Percentiles rank a stretch among this genome's conserved stretches.
Evolutionary conservation across 1,284 basidiomycete genomes (phyloP).

Genomic region (Malassezia vespertilionis): DNA sequence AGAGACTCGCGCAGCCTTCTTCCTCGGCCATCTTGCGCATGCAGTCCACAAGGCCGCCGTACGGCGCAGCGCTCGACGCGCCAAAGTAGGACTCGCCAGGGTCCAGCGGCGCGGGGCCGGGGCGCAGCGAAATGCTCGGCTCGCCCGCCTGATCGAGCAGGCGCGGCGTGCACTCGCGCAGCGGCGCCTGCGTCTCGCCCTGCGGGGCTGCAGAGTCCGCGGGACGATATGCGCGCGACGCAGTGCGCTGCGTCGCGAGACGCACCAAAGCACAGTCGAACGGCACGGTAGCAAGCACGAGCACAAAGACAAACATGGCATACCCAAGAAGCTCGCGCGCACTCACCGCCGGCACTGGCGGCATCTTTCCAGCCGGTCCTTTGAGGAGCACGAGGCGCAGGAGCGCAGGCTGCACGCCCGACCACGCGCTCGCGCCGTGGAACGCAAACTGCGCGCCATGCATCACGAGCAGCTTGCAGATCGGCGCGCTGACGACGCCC

Average conservation of each 20-base stretch:
- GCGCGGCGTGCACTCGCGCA: conserved; percentile 1
- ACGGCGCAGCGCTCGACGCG: conserved; percentile 34
- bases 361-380: too few species aligned
- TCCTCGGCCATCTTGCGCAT: conserved; percentile 42
- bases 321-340: too few species aligned
- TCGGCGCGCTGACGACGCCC: too few species aligned
- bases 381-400: too few species aligned
- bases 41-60: conserved; percentile 38
- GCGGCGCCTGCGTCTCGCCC: conserved; percentile 30
- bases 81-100: conserved; percentile 34
- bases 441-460: too few species aligned
- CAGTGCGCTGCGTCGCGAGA: conserved; percentile 27
- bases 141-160: conserved; percentile 16
- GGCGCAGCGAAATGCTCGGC: conserved; percentile 42
- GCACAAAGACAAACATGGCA: conserved; percentile 28
- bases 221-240: neutral
- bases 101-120: conserved; percentile 19
- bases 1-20: conserved; percentile 39
- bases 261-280: conserved; percentile 38
- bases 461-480: conserved; percentile 22
- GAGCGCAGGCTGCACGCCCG: too few species aligned
- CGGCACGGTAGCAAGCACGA: conserved; percentile 35
- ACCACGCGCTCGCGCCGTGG: too few species aligned
- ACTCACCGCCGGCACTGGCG: too few species aligned
- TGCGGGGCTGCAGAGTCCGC: conserved; percentile 28